Evolutionary conservation across 805 yeast species (phyloP).

Genomic region (Monosporozyma solicola): DNA sequence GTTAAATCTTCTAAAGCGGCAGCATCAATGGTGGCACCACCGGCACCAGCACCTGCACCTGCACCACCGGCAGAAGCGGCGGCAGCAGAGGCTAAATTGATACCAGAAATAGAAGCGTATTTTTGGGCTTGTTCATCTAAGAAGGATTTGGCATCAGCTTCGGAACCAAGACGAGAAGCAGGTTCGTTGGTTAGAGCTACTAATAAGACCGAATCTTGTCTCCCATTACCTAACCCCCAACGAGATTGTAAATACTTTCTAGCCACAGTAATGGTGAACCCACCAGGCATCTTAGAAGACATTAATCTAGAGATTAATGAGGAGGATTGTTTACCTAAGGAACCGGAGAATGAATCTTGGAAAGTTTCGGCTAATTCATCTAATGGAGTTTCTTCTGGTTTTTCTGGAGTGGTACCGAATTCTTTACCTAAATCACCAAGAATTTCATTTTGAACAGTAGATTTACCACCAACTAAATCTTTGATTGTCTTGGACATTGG

Average conservation of each 20-base stretch:
- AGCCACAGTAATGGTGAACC: constrained; percentile 84
- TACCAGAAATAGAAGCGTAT: constrained; percentile 76
- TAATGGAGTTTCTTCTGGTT: constrained; percentile 96
- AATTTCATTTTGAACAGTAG: constrained; percentile 97
- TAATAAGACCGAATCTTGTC: constrained; percentile 87
- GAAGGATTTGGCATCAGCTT: constrained; percentile 83
- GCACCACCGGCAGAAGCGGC: constrained; percentile 43
- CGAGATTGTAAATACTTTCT: constrained; percentile 86
- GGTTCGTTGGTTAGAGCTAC: constrained; percentile 86
- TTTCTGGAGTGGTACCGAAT: constrained; percentile 96
- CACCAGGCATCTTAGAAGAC: constrained; percentile 99
- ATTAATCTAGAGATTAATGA: constrained; percentile 84
- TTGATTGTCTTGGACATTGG: constrained; percentile 90
- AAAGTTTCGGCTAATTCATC: constrained; percentile 91
- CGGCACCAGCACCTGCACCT: constrained; percentile 50
- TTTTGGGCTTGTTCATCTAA: constrained; percentile 75
- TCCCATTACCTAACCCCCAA: constrained; percentile 88
- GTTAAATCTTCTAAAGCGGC: constrained; percentile 79
- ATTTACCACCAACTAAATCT: constrained; percentile 96
- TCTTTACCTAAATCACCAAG: constrained; percentile 98
- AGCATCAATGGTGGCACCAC: constrained; percentile 84
- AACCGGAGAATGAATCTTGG: constrained; percentile 84
- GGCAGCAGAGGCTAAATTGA: constrained; percentile 61
- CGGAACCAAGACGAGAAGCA: constrained; percentile 74
- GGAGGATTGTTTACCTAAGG: constrained; percentile 87